phyloP scores from a whole-genome alignment of 2,329 filamentous ascomycete genomes.

The Colletotrichum limetticola region DNA sequence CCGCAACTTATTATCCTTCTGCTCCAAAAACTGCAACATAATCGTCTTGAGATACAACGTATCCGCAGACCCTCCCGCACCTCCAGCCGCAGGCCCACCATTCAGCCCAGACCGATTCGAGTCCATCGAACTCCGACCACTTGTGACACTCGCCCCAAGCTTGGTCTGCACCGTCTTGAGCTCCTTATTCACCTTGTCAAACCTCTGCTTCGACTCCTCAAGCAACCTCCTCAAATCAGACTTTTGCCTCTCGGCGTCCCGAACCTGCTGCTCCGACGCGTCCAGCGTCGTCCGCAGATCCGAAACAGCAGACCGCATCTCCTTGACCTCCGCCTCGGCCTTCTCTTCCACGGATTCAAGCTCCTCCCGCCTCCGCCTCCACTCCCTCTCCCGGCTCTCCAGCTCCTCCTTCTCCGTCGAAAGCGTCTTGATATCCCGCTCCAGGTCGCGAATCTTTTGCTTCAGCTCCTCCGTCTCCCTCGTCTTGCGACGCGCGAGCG shows the following conservation, averaged over 20 bases:
- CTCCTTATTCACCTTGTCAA: constrained; percentile 83
- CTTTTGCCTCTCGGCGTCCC: constrained; percentile 86
- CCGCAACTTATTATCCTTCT: constrained; percentile 80
- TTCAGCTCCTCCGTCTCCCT: constrained; percentile 90
- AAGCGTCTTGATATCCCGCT: constrained; percentile 78
- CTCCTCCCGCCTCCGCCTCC: constrained; percentile 78
- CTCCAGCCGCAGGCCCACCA: constrained; percentile 38
- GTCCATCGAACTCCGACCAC: constrained; percentile 56
- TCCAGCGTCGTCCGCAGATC: constrained; percentile 85
- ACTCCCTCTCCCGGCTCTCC: constrained; percentile 77
- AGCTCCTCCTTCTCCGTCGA: constrained; percentile 82
- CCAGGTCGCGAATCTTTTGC: constrained; percentile 80
- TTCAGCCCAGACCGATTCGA: constrained; percentile 56
- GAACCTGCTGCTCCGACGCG: constrained; percentile 84
- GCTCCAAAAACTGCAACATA: constrained; percentile 82
- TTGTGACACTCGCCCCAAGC: constrained; percentile 46
- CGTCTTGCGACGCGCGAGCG: constrained; percentile 77
- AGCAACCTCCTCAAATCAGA: constrained; percentile 78
- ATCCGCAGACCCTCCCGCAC: constrained; percentile 49
- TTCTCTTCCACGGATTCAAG: constrained; percentile 77
- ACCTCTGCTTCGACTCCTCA: constrained; percentile 79
- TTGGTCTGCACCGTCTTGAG: constrained; percentile 63
- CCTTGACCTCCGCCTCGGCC: constrained; percentile 77
- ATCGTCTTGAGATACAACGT: constrained; percentile 83
- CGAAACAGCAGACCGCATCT: constrained; percentile 80